Evolutionary conservation across 2,329 filamentous ascomycete species (phyloP).

Genomic region (Cadophora gregata): DNA sequence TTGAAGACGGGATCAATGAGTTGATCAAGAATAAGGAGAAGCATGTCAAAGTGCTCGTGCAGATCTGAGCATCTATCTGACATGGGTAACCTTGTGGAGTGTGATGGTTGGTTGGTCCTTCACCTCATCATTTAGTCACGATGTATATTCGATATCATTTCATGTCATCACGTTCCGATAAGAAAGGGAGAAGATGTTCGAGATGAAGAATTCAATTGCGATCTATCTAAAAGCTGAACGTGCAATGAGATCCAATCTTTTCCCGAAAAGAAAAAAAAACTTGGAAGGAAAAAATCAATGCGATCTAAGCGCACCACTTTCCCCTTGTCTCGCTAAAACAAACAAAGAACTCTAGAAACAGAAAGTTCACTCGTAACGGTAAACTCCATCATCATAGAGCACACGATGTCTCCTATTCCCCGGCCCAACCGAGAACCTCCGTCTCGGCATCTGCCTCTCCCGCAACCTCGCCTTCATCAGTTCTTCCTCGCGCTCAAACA

Average conservation of each 20-base stretch:
- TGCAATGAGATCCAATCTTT: neutral
- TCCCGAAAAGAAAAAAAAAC: conserved; percentile 8
- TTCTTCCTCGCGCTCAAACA: conserved; percentile 33
- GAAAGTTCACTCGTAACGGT: conserved; percentile 39
- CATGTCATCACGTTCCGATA: neutral
- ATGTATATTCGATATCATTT: neutral
- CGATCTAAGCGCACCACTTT: conserved; percentile 1
- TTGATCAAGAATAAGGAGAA: conserved; percentile 65
- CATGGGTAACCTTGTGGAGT: neutral
- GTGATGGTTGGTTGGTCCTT: conserved; percentile 6
- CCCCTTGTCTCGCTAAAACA: neutral
- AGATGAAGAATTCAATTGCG: conserved; percentile 13
- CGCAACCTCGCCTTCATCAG: conserved; percentile 34
- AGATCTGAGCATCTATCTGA: conserved; percentile 39
- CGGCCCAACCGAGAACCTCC: conserved; percentile 36
- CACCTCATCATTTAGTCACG: conserved; percentile 2
- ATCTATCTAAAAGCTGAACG: neutral
- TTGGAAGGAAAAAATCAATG: conserved; percentile 12
- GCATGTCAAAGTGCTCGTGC: conserved; percentile 67
- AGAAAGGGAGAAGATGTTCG: neutral
- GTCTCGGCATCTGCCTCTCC: conserved; percentile 37
- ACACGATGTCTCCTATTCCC: conserved; percentile 37
- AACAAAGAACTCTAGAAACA: neutral
- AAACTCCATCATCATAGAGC: conserved; percentile 42
- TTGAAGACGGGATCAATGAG: conserved; percentile 61